A percentile compares a stretch with the other conserved stretches of the same genome.
Evolutionary conservation across 1,284 basidiomycete genomes (phyloP).

Genomic region (Bjerkandera adusta): DNA sequence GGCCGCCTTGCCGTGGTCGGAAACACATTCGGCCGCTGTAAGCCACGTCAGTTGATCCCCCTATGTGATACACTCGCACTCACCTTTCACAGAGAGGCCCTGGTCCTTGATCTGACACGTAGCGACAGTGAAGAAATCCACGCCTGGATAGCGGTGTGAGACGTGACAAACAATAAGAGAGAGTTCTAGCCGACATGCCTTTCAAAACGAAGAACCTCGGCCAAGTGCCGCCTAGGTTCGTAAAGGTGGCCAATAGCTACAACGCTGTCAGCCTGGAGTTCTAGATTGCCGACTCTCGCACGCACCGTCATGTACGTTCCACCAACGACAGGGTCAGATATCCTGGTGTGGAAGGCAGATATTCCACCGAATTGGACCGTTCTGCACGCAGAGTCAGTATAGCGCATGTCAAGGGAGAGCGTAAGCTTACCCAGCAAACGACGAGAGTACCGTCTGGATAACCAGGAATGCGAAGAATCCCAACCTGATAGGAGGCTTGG

Average conservation of each 20-base stretch:
- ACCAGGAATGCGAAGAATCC: constrained; percentile 84
- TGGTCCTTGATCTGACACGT: constrained; percentile 70
- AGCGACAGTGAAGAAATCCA: constrained; percentile 84
- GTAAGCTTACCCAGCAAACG: constrained; percentile 75
- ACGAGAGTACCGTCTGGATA: constrained; percentile 79
- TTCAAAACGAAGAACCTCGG: constrained; percentile 92
- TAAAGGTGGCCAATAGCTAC: constrained; percentile 92
- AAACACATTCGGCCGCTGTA: constrained; percentile 81
- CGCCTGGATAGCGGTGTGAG: constrained; percentile 42
- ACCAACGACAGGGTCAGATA: constrained; percentile 96
- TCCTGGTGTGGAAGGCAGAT: constrained; percentile 95
- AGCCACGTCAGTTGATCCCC: background rate
- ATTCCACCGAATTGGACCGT: constrained; percentile 99
- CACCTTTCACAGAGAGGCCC: constrained; percentile 60
- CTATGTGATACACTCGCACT: constrained; percentile 10
- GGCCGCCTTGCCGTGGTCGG: constrained; percentile 81
- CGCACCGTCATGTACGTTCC: constrained; percentile 97
- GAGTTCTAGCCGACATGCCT: constrained; percentile 42
- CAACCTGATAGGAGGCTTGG: constrained; percentile 67
- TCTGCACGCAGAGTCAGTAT: constrained; percentile 37
- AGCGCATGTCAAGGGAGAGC: background rate
- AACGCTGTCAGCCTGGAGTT: constrained; percentile 11
- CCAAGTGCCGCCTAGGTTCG: constrained; percentile 98
- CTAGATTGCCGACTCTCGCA: constrained; percentile 2
- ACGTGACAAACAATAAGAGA: constrained; percentile 9